phyloP scores from a whole-genome alignment of 2,329 filamentous ascomycete genomes.

The Sporothrix dimorphospora region DNA sequence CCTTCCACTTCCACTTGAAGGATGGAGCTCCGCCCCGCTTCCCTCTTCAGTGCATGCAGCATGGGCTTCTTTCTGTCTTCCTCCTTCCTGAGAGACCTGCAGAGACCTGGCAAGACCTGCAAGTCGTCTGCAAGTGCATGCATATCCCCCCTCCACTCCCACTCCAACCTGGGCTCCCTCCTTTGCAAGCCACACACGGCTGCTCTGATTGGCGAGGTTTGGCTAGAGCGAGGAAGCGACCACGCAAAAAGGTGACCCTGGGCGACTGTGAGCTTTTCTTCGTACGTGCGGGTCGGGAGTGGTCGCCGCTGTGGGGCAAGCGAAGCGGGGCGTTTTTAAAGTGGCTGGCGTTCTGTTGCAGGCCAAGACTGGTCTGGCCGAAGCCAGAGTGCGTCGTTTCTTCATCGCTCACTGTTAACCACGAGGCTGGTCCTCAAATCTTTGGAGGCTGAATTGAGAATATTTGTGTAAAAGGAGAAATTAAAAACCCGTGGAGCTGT shows the following conservation, averaged over 20 bases:
- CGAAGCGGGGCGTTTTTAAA: conserved; percentile 8
- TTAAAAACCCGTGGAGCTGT: no score
- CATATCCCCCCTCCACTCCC: conserved; percentile 4
- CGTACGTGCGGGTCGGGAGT: neutral
- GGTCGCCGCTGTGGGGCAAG: conserved; percentile 21
- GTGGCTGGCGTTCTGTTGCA: neutral
- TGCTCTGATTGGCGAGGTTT: neutral
- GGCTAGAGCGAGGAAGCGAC: neutral
- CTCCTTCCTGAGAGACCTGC: neutral
- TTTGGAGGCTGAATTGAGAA: neutral
- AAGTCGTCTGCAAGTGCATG: conserved; percentile 17
- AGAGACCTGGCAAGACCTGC: neutral
- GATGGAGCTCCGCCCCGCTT: neutral
- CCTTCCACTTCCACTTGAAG: neutral
- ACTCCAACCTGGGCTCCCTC: conserved; percentile 19
- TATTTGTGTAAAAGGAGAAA: no score
- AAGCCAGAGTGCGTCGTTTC: neutral
- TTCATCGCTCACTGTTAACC: neutral
- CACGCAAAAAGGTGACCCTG: neutral
- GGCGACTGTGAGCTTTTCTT: neutral
- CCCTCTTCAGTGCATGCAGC: conserved; percentile 4
- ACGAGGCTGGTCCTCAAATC: conserved; percentile 8
- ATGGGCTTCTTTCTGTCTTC: neutral
- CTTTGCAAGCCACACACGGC: neutral
- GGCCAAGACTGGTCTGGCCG: neutral